Conservation (phyloP, 73 alveolate genomes). For the Tetrahymena borealis region DNA sequence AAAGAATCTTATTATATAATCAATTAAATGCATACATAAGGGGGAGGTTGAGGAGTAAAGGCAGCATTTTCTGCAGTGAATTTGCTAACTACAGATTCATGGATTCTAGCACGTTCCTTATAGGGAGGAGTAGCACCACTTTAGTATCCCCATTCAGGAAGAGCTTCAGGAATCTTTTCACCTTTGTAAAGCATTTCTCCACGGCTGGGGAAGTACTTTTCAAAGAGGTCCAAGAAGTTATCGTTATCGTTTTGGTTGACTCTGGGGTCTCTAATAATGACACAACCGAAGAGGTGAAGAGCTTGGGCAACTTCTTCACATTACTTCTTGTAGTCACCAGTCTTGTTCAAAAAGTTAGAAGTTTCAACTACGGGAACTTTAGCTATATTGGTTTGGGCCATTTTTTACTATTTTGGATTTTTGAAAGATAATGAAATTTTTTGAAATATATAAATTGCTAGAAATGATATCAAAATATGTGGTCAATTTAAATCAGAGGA, state of each 20-base stretch:
- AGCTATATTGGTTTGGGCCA: neutral
- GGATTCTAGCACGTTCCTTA: conserved; percentile 80
- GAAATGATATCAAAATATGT: neutral
- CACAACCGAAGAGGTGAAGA: conserved; percentile 68
- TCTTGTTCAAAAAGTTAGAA: conserved; percentile 13
- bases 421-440: neutral
- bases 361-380: conserved; percentile 42
- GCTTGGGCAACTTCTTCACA: conserved; percentile 75
- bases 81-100: conserved; percentile 44
- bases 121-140: conserved; percentile 87
- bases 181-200: conserved; percentile 59
- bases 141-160: conserved; percentile 67
- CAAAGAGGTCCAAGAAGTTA: conserved; percentile 75
- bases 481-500: neutral
- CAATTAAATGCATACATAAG: neutral
- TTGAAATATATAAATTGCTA: neutral
- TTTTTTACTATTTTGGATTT: neutral
- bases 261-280: conserved; percentile 76
- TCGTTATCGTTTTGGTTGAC: conserved; percentile 65
- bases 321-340: conserved; percentile 35
- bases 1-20: neutral
- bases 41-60: conserved; percentile 81
- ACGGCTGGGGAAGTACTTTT: conserved; percentile 58
- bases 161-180: conserved; percentile 58
- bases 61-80: conserved; percentile 66